Conservation (phyloP, 768 basidiomycete genomes). For the Suillus americanus region DNA sequence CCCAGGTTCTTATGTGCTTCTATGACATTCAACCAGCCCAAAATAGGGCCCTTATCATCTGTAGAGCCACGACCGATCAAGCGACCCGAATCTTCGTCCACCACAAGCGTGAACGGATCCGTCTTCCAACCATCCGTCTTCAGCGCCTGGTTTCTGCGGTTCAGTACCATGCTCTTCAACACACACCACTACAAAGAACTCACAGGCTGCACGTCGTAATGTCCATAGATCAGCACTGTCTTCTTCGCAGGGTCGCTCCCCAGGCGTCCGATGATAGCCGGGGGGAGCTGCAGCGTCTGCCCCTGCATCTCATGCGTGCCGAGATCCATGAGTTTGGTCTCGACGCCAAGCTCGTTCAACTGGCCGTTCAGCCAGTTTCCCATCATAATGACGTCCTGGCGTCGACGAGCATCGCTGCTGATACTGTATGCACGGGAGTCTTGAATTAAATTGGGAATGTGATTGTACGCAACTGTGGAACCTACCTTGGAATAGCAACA, state of each 20-base stretch:
- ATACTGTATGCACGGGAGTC: constrained; percentile 42
- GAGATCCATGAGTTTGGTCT: constrained; percentile 70
- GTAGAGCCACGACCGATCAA: constrained; percentile 85
- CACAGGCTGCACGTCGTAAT: constrained; percentile 95
- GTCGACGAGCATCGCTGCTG: constrained; percentile 67
- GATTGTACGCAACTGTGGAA: constrained; percentile 9
- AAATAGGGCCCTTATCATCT: constrained; percentile 88
- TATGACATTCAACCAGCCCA: constrained; percentile 88
- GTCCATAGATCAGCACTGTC: constrained; percentile 91
- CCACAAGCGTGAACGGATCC: constrained; percentile 76
- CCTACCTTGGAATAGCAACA: constrained; percentile 78
- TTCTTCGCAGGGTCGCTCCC: constrained; percentile 89
- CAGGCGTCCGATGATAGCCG: constrained; percentile 77
- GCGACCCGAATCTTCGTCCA: constrained; percentile 47
- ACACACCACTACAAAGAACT: constrained; percentile 18
- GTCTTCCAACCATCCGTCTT: constrained; percentile 83
- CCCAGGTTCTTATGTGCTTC: constrained; percentile 74
- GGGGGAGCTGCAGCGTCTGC: constrained; percentile 72
- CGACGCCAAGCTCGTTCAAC: constrained; percentile 76
- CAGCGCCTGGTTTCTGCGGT: constrained; percentile 31
- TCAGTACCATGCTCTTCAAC: neutral
- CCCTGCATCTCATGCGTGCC: constrained; percentile 77
- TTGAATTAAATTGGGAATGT: constrained; percentile 4
- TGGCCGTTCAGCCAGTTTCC: constrained; percentile 75
- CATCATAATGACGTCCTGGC: constrained; percentile 84